Percentiles rank a stretch among this genome's conserved stretches.
phyloP scores from a whole-genome alignment of 108 stramenopile genomes.

The Fragilaria crotonensis region DNA sequence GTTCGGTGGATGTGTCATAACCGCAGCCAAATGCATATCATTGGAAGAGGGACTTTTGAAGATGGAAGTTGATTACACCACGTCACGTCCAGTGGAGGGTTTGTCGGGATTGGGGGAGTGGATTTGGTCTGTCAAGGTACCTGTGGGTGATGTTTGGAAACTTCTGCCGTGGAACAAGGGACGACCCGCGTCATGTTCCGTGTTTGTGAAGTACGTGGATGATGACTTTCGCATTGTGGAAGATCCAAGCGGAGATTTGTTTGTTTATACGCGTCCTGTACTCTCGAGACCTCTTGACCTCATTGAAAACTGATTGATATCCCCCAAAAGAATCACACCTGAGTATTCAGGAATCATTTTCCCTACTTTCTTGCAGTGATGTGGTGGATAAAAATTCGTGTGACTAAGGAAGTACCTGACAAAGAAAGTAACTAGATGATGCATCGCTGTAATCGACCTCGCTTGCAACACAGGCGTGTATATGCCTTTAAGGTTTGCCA shows the following conservation, averaged over 20 bases:
- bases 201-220: slow-evolving; percentile 63
- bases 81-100: slow-evolving; percentile 66
- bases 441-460: too few species aligned
- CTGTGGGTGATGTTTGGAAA: slow-evolving; percentile 79
- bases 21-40: slow-evolving; percentile 53
- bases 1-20: slow-evolving; percentile 90
- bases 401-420: too few species aligned
- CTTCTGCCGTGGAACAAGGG: slow-evolving; percentile 85
- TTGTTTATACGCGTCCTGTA: slow-evolving; percentile 81
- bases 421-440: too few species aligned
- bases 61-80: slow-evolving; percentile 84
- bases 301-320: background rate
- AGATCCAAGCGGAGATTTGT: slow-evolving; percentile 72
- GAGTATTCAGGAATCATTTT: too few species aligned
- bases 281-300: slow-evolving; percentile 54
- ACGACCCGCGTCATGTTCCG: slow-evolving; percentile 56
- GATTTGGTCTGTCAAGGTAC: slow-evolving; percentile 81
- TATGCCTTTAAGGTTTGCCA: too few species aligned
- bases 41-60: slow-evolving; percentile 46
- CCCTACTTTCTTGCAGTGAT: too few species aligned
- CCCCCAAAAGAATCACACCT: too few species aligned
- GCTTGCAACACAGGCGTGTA: too few species aligned
- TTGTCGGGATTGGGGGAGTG: slow-evolving; percentile 69
- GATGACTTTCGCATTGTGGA: slow-evolving; percentile 76
- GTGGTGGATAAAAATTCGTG: too few species aligned